phyloP scores from a whole-genome alignment of 106 monocot species.

The Chionographis japonica region DNA sequence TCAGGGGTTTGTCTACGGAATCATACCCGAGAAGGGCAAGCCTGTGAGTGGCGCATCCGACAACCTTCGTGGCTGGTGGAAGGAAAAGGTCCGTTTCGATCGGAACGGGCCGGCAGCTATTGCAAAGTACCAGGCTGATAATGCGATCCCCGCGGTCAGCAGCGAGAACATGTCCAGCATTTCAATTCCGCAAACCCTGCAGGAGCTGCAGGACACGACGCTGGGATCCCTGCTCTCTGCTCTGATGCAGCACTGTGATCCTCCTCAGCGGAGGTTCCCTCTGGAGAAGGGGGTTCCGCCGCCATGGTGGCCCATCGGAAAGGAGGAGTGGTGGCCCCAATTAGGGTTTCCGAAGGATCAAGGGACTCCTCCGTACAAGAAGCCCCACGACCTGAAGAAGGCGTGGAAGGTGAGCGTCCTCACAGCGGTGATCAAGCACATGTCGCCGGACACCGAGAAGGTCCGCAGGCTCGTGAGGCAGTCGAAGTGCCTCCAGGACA shows the following conservation, averaged over 20 bases:
- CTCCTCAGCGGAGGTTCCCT: conserved; percentile 28
- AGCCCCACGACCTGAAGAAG: conserved; percentile 34
- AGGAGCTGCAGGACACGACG: conserved; percentile 24
- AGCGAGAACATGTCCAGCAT: neutral
- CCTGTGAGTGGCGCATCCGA: conserved; percentile 16
- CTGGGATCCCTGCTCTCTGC: conserved; percentile 18
- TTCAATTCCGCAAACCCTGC: neutral
- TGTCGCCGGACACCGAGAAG: conserved; percentile 16
- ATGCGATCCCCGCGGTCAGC: neutral
- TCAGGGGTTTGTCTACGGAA: conserved; percentile 23
- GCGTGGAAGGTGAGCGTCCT: conserved; percentile 28
- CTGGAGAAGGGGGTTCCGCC: conserved; percentile 27
- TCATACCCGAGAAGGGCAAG: conserved; percentile 21
- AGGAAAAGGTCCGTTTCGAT: conserved; percentile 13
- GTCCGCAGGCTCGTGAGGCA: conserved; percentile 19
- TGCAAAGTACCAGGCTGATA: neutral
- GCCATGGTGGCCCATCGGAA: conserved; percentile 31
- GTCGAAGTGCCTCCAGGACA: conserved; percentile 38
- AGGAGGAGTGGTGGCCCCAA: conserved; percentile 28
- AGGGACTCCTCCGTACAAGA: conserved; percentile 22
- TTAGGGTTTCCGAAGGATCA: conserved; percentile 5
- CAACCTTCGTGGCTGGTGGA: conserved; percentile 24
- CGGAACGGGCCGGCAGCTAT: conserved; percentile 22
- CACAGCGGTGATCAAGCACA: conserved; percentile 30
- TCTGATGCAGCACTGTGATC: conserved; percentile 32